Percentiles rank a stretch among this genome's conserved stretches.
Evolutionary conservation across 768 basidiomycete species (phyloP).

Genomic region (Boletus subparvulus): DNA sequence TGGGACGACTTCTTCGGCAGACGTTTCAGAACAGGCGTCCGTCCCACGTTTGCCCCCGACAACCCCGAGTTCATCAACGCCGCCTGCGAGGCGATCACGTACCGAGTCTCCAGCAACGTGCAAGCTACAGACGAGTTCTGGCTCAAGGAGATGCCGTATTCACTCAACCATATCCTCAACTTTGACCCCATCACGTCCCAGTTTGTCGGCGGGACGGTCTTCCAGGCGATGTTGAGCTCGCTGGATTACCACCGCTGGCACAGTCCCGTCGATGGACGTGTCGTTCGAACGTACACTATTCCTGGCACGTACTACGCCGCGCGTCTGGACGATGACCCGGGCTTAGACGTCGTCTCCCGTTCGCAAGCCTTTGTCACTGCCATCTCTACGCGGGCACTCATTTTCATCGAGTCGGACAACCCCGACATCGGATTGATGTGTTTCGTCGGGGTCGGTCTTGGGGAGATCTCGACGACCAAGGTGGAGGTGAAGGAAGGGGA

Average conservation of each 20-base stretch:
- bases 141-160: slow-evolving; percentile 63
- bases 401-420: slow-evolving; percentile 60
- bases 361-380: slow-evolving; percentile 41
- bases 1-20: slow-evolving; percentile 62
- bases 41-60: slow-evolving; percentile 37
- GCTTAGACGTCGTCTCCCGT: slow-evolving; percentile 23
- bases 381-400: slow-evolving; percentile 53
- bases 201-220: slow-evolving; percentile 52
- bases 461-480: slow-evolving; percentile 61
- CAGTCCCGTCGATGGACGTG: slow-evolving; percentile 49
- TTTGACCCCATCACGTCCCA: slow-evolving; percentile 38
- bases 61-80: slow-evolving; percentile 41
- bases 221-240: slow-evolving; percentile 58
- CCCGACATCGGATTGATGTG: slow-evolving; percentile 54
- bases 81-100: slow-evolving; percentile 54
- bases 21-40: slow-evolving; percentile 37
- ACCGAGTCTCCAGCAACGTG: slow-evolving; percentile 41
- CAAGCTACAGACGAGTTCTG: slow-evolving; percentile 50
- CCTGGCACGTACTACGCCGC: slow-evolving; percentile 53
- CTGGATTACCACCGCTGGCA: slow-evolving; percentile 65
- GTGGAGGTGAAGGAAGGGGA: slow-evolving; percentile 48
- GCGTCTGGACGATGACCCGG: slow-evolving; percentile 30
- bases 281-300: slow-evolving; percentile 41
- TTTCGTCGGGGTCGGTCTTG: slow-evolving; percentile 61
- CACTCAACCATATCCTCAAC: slow-evolving; percentile 54